These are phyloP conservation scores for Xylaria flabelliformis DNA, from an alignment of 495 filamentous ascomycete species.

Conservation along the genomic window DNA sequence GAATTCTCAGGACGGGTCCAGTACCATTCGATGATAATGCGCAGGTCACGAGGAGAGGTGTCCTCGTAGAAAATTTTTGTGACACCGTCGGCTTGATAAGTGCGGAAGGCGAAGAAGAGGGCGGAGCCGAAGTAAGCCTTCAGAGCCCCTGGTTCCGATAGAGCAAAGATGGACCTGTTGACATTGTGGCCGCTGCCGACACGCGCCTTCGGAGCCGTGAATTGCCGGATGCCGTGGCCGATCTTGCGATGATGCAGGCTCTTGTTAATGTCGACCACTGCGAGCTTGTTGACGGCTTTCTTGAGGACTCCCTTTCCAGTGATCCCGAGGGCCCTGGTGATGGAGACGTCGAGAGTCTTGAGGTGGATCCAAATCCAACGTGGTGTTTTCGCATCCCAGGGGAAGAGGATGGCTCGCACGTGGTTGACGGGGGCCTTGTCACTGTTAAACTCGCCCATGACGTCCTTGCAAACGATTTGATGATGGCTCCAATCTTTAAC, in stretches of 20 bases:
- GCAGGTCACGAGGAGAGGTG: constrained; percentile 10
- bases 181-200: neutral
- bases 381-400: neutral
- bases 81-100: neutral
- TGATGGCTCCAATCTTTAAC: constrained; percentile 15
- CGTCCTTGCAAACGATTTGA: constrained; percentile 1
- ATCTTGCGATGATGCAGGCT: constrained; percentile 11
- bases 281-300: constrained; percentile 1
- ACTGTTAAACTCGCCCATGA: neutral
- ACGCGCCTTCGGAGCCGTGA: neutral
- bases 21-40: constrained; percentile 21
- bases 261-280: constrained; percentile 9
- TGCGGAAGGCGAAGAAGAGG: constrained; percentile 14
- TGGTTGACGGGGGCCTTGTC: neutral
- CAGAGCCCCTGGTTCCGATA: constrained; percentile 15
- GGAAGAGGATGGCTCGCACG: constrained; percentile 26
- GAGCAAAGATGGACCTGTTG: constrained; percentile 18
- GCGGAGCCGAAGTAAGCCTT: constrained; percentile 11
- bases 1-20: constrained; percentile 10
- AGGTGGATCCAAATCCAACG: constrained; percentile 2
- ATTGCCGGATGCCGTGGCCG: constrained; percentile 22
- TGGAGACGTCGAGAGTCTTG: neutral
- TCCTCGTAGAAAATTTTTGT: neutral
- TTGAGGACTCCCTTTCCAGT: neutral
- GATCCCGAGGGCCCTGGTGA: constrained; percentile 7